Base-by-base conservation (phyloP, 192 early-diverging fungal species). In the Rhizophagus sp. region DNA sequence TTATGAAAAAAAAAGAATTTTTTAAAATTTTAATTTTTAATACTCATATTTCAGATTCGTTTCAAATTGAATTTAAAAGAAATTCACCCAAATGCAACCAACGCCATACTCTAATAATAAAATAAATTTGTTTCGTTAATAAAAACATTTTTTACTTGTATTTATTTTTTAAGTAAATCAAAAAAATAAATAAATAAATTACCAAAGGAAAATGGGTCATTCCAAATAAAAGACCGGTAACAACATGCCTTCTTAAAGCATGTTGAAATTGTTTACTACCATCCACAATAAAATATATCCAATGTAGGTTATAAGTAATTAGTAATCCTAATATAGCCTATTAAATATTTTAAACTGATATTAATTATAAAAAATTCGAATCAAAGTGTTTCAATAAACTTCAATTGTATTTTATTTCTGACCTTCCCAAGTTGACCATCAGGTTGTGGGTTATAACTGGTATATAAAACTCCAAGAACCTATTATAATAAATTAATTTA, bases 251-350 rank as follows among this genome's bases (percentile, higher is more conserved):
- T 47, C 84, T 67, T n/a, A 85, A 49, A 47, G 84, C 84, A 74
- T 85, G 84, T 61, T 69, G 75, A 61, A 75, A 85, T 62, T 85
- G 84, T 50, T 78, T 33, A 47, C 73, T 77, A 17, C 81, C 84
- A 52, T 85, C 84, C 19, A 85, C 84, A 66, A 82, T 79, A 72
- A 84, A 85, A 73, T 85, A 85, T 62, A 85, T 83, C 84, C 84
- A 85, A 63, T 85, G 85, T 24, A 85, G 57, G 47, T 61, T 69
- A 64, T 86, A 86, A 13, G 84, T 82, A 24, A 84, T 72, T 34
- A 85, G 17, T 49, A 85, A 50, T 25, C 84, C 84, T 63, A 82
- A 34, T 25, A 81, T 36, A 10, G 85, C 83, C 69, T 77, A 64
- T n/a, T 36, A 30, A 33, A 27, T 6, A 52, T 74, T 30, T 57